Conservation (phyloP, 768 basidiomycete species). For the Serpula lacrymans region DNA sequence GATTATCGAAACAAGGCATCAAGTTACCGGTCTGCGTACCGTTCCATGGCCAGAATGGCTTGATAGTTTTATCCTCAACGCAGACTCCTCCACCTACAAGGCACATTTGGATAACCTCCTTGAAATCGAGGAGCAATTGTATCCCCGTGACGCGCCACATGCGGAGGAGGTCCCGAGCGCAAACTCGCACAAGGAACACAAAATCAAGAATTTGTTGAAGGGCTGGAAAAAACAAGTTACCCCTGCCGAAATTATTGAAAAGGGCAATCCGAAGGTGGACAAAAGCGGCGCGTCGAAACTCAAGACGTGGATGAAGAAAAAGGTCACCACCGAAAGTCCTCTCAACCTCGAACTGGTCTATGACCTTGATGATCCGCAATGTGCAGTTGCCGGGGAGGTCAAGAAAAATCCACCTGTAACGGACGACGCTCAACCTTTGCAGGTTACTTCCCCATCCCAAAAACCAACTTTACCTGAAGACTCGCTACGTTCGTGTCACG, state of each 20-base stretch:
- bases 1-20: conserved; percentile 14
- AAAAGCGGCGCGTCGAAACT: conserved; percentile 44
- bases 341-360: conserved; percentile 36
- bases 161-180: conserved; percentile 21
- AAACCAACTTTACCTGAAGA: conserved; percentile 20
- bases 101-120: conserved; percentile 30
- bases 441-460: conserved; percentile 21
- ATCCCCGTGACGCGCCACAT: conserved; percentile 19
- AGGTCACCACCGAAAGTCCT: conserved; percentile 41
- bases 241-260: no score
- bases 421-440: conserved; percentile 11
- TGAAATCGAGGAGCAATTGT: conserved; percentile 32
- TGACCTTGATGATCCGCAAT: conserved; percentile 38
- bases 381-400: conserved; percentile 36
- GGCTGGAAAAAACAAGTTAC: conserved; percentile 39
- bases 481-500: conserved; percentile 41
- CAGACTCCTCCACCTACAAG: conserved; percentile 34
- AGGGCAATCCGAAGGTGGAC: conserved; percentile 25
- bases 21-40: conserved; percentile 20
- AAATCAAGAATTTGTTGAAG: conserved; percentile 40
- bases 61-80: conserved; percentile 31
- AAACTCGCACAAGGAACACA: conserved; percentile 27
- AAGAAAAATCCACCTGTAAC: conserved; percentile 23
- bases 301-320: conserved; percentile 64
- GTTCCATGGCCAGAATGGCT: conserved; percentile 41